Evolutionary conservation across 331 rosid genomes (phyloP), one percentile per base, ranked within the genome.

Genomic region (Erythrophleum ivorense): DNA sequence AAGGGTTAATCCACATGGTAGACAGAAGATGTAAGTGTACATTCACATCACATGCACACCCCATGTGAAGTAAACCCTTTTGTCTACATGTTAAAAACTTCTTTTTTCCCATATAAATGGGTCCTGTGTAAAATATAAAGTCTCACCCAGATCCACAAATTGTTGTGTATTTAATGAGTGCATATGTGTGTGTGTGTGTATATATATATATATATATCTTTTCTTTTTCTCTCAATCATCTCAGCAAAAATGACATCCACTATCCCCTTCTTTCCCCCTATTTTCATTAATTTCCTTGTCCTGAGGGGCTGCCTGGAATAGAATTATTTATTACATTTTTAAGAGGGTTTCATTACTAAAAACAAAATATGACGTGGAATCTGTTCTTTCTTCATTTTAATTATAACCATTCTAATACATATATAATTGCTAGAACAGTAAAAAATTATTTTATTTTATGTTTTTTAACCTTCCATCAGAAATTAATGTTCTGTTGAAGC

Each of bases 1-100:
- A 76, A 78, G 85, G 92, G 94, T 91, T 87, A 94, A 90, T 88
- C 91, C 97, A 95, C 97, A 93, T 91, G 98, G 97, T 87, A 90
- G 93, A 93, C 95, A 92, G 86, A 88, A 87, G 60, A 87, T 88
- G 97, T 82, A 89, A 88, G 88, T 89, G 91, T 90, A 83, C 97
- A 91, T 90, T 91, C 98, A 91, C 91, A 89, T 89, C 97, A 92
- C 97, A 91, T 91, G 97, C 88, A 88, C 81, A 73, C 83, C 86
- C 96, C 98, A 92, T 94, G 98, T 91, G 97, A 90, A 85, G 75
- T 90, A 81, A 88, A 89, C 57, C 96, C 94, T 91, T 92, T 94
- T 92, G 98, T 94, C 97, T 86, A 87, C 90, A 86, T 83, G 88
- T 91, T 46, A 21, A 46, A 69, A 69, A 21, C 70, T 80, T 72